Conservation (phyloP, 441 rosid species). For the Biscutella laevigata region DNA sequence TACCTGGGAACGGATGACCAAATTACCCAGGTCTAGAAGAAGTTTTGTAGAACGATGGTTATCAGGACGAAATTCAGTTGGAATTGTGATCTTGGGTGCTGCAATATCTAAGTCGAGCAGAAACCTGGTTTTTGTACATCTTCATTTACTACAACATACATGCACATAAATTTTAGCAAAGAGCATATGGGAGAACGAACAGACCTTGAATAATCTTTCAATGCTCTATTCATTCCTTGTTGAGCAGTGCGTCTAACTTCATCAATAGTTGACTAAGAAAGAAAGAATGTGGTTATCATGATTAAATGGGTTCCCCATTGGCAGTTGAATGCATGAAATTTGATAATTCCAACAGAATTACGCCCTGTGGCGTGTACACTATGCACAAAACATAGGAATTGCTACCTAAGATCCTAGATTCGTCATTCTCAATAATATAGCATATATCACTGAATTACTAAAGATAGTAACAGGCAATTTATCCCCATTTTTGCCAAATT, state of each 20-base stretch:
- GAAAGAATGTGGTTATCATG: conserved; percentile 17
- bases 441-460: conserved; percentile 8
- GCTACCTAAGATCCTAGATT: background rate
- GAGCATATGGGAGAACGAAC: conserved; percentile 12
- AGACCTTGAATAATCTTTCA: conserved; percentile 91
- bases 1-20: conserved; percentile 87
- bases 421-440: conserved; percentile 4
- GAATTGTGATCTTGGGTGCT: conserved; percentile 97
- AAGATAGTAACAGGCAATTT: conserved; percentile 3
- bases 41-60: conserved; percentile 69
- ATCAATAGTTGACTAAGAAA: conserved; percentile 84
- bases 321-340: background rate
- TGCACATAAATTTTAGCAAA: conserved; percentile 10
- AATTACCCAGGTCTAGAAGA: conserved; percentile 91
- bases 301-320: conserved; percentile 1
- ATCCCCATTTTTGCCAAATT: background rate
- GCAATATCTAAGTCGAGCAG: conserved; percentile 95
- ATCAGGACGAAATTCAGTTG: conserved; percentile 82
- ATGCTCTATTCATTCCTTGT: conserved; percentile 81
- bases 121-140: conserved; percentile 51
- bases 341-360: conserved; percentile 14
- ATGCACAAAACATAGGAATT: background rate
- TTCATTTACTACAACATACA: conserved; percentile 13
- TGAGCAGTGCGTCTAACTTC: conserved; percentile 97
- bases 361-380: background rate